Evolutionary conservation across 305 asterid species (phyloP).

Genomic region (Solanum aculeatissimum): DNA sequence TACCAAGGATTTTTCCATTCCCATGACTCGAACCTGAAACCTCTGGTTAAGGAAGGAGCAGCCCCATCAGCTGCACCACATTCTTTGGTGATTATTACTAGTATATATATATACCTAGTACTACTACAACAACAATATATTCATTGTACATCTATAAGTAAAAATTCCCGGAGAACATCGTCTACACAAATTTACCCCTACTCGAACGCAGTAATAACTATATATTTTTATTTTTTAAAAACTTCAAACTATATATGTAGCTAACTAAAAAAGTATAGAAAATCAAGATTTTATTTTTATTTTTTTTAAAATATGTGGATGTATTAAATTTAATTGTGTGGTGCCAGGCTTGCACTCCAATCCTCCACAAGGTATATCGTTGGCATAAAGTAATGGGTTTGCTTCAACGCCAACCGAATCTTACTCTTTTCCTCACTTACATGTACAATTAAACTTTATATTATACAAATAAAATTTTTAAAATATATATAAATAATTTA

Average conservation of each 20-base stretch:
- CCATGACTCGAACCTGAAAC: too few relatives aligned
- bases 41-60: too few relatives aligned
- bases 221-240: not conserved
- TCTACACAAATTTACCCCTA: not conserved
- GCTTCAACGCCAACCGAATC: constrained; percentile 93
- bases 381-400: constrained; percentile 55
- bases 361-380: constrained; percentile 75
- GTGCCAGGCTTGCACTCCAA: constrained; percentile 99
- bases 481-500: not conserved
- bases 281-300: not conserved
- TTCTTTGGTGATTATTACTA: too few relatives aligned
- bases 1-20: too few relatives aligned
- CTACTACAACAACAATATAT: not conserved
- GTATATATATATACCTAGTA: too few relatives aligned
- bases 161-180: too few relatives aligned
- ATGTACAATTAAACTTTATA: not conserved
- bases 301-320: not conserved
- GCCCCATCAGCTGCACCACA: too few relatives aligned
- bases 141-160: too few relatives aligned
- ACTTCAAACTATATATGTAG: not conserved
- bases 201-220: not conserved
- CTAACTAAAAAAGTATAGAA: not conserved
- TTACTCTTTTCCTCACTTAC: constrained; percentile 20
- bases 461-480: not conserved
- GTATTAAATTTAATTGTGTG: constrained; percentile 17